phyloP scores from a whole-genome alignment of 805 yeast species.

The Zygosaccharomyces siamensis region DNA sequence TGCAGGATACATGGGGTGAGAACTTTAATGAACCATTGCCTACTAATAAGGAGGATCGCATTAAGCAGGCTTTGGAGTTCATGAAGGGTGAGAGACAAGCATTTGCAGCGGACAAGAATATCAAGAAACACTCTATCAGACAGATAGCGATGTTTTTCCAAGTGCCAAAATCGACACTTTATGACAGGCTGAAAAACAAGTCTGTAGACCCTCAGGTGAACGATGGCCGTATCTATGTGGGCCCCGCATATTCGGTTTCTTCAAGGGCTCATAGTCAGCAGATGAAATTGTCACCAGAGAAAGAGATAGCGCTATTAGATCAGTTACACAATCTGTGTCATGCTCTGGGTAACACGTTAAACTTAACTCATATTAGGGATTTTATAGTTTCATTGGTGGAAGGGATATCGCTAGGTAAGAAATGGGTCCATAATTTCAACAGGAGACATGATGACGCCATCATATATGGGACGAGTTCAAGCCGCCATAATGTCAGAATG shows the following conservation, averaged over 20 bases:
- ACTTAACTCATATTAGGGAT: slow-evolving; percentile 20
- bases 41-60: slow-evolving; percentile 40
- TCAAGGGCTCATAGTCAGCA: slow-evolving; percentile 22
- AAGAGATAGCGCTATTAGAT: slow-evolving; percentile 16
- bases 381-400: slow-evolving; percentile 16
- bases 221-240: background rate
- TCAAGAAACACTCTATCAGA: slow-evolving; percentile 23
- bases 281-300: slow-evolving; percentile 24
- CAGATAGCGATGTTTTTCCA: slow-evolving; percentile 26
- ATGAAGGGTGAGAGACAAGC: slow-evolving; percentile 19
- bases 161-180: slow-evolving; percentile 27
- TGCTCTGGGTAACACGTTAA: slow-evolving; percentile 21
- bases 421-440: slow-evolving; percentile 25
- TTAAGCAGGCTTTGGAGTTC: slow-evolving; percentile 24
- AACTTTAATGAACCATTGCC: slow-evolving; percentile 38
- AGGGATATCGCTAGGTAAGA: slow-evolving; percentile 22
- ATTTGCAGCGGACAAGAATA: slow-evolving; percentile 9
- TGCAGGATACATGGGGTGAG: slow-evolving; percentile 20
- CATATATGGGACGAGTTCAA: slow-evolving; percentile 20
- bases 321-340: slow-evolving; percentile 17
- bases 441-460: slow-evolving; percentile 21
- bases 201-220: background rate
- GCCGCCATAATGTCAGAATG: slow-evolving; percentile 13
- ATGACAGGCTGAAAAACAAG: slow-evolving; percentile 23
- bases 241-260: slow-evolving; percentile 9